A percentile compares a stretch with the other conserved stretches of the same genome.
phyloP scores from a whole-genome alignment of 495 filamentous ascomycete genomes.

The Talaromyces trachyspermus region DNA sequence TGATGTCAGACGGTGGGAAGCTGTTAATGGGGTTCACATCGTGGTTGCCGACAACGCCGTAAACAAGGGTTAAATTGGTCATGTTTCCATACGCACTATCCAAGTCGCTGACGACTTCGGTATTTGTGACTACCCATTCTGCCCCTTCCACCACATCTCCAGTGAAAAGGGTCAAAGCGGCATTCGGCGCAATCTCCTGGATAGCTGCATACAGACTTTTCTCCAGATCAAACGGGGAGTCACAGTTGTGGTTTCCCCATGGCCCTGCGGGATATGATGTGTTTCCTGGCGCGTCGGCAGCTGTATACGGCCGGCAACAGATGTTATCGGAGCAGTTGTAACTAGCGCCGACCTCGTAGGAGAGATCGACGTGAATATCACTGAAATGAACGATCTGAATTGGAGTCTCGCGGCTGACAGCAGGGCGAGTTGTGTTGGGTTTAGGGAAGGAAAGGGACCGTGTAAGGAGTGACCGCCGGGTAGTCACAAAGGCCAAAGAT shows the following conservation, averaged over 20 bases:
- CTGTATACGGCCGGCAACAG: slow-evolving; percentile 44
- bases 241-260: slow-evolving; percentile 44
- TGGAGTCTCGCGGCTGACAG: slow-evolving; percentile 36
- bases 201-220: slow-evolving; percentile 47
- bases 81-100: slow-evolving; percentile 3
- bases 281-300: slow-evolving; percentile 33
- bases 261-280: slow-evolving; percentile 37
- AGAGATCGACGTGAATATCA: slow-evolving; percentile 48
- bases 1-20: slow-evolving; percentile 32
- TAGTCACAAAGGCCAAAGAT: slow-evolving; percentile 43
- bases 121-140: slow-evolving; percentile 23
- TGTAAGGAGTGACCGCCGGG: slow-evolving; percentile 33
- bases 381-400: slow-evolving; percentile 48
- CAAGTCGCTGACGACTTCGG: slow-evolving; percentile 1
- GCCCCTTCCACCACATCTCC: slow-evolving; percentile 44
- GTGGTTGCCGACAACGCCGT: slow-evolving; percentile 48
- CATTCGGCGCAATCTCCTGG: slow-evolving; percentile 25
- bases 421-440: slow-evolving; percentile 28
- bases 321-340: slow-evolving; percentile 48
- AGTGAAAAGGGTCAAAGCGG: slow-evolving; percentile 38
- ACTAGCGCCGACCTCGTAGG: slow-evolving; percentile 42
- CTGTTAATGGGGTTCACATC: slow-evolving; percentile 46
- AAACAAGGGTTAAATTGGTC: slow-evolving; percentile 19
- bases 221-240: slow-evolving; percentile 42
- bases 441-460: slow-evolving; percentile 41